Conservation (phyloP, 2,329 filamentous ascomycete species). For the Nemania sp. region DNA sequence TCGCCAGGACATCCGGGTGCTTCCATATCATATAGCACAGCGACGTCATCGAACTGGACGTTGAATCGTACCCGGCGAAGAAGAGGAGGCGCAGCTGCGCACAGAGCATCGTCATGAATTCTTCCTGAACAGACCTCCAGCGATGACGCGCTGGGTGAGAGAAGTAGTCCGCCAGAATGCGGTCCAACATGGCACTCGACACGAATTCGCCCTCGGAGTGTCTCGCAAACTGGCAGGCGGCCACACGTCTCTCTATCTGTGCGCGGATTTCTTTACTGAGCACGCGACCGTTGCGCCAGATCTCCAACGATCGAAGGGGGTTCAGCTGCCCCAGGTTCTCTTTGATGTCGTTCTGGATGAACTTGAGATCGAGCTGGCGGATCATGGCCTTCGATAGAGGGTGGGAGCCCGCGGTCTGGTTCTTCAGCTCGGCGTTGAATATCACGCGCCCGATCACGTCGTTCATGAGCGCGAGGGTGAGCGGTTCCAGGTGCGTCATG, state of each 20-base stretch:
- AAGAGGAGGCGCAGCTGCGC: slow-evolving; percentile 44
- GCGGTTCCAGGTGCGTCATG: slow-evolving; percentile 34
- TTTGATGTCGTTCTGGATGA: slow-evolving; percentile 34
- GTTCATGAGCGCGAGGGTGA: slow-evolving; percentile 40
- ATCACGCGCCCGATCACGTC: slow-evolving; percentile 41
- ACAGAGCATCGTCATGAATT: slow-evolving; percentile 39
- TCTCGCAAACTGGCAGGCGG: slow-evolving; percentile 33
- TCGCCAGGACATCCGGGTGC: slow-evolving; percentile 38
- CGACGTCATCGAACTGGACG: slow-evolving; percentile 41
- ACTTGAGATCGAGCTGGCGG: slow-evolving; percentile 36
- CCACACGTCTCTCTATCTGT: slow-evolving; percentile 36
- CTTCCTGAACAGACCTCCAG: slow-evolving; percentile 30
- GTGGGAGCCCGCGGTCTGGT: slow-evolving; percentile 38
- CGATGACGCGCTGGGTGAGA: slow-evolving; percentile 31
- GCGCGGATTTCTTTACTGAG: slow-evolving; percentile 38
- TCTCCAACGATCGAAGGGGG: slow-evolving; percentile 35
- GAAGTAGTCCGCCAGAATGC: slow-evolving; percentile 41
- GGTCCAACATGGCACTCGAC: slow-evolving; percentile 42
- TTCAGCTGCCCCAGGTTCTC: slow-evolving; percentile 38
- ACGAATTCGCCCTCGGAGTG: slow-evolving; percentile 24
- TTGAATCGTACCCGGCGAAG: slow-evolving; percentile 48
- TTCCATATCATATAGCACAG: slow-evolving; percentile 39
- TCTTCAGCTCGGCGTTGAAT: slow-evolving; percentile 40
- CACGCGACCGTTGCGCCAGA: slow-evolving; percentile 42
- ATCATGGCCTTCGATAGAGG: slow-evolving; percentile 41